phyloP scores from a whole-genome alignment of 1,284 basidiomycete genomes.

The Malassezia furfur region DNA sequence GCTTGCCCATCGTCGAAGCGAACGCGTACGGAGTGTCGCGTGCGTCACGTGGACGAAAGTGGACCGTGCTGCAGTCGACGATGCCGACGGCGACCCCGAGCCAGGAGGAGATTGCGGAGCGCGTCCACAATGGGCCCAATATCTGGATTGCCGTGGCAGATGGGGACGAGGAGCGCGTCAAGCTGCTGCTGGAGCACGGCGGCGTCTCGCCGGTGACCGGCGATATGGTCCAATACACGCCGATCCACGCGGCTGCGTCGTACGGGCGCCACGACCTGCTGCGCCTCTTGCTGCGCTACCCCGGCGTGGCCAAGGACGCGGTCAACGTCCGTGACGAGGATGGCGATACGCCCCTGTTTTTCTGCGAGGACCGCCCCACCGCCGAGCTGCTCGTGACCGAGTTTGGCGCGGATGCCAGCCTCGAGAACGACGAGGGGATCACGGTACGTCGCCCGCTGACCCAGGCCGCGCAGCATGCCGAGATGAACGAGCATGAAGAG shows the following conservation, averaged over 20 bases:
- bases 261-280: conserved; percentile 37
- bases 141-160: conserved; percentile 46
- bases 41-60: conserved; percentile 9
- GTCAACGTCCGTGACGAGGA: conserved; percentile 34
- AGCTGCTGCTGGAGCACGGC: conserved; percentile 29
- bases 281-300: conserved; percentile 32
- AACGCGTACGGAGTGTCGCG: neutral
- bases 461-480: conserved; percentile 30
- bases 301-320: conserved; percentile 20
- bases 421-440: conserved; percentile 30
- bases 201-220: conserved; percentile 28
- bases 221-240: conserved; percentile 41
- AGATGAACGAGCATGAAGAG: conserved; percentile 30
- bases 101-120: neutral
- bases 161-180: conserved; percentile 37
- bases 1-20: conserved; percentile 33
- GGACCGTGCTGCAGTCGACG: neutral
- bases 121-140: conserved; percentile 22
- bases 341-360: conserved; percentile 44
- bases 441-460: conserved; percentile 18
- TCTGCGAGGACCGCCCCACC: conserved; percentile 33
- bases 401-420: conserved; percentile 31
- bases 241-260: conserved; percentile 44
- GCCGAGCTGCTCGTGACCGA: conserved; percentile 38
- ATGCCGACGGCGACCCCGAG: neutral